Percentiles rank a stretch among this genome's conserved stretches.
Evolutionary conservation across 306 rosid genomes (phyloP).

Genomic region (Corylus heterophylla): DNA sequence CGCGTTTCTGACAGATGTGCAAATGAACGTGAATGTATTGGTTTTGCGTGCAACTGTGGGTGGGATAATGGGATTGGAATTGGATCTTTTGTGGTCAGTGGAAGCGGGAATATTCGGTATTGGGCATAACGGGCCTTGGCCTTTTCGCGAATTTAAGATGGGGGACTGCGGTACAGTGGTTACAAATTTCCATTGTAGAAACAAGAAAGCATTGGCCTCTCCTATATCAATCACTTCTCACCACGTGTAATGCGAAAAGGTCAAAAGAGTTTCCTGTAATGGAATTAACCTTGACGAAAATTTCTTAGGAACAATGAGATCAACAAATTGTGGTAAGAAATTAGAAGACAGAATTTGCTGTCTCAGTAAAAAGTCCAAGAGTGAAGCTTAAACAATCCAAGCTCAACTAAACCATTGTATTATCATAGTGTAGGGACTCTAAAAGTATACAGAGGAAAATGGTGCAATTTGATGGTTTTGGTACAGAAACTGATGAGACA

Average conservation of each 20-base stretch:
- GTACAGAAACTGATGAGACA: not conserved
- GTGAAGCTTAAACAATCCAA: not conserved
- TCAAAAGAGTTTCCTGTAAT: too few relatives aligned
- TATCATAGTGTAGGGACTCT: constrained; percentile 4
- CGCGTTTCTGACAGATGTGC: not conserved
- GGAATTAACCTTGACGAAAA: not conserved
- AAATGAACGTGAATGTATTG: not conserved
- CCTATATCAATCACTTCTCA: too few relatives aligned
- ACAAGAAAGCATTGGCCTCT: too few relatives aligned
- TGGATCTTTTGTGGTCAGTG: not conserved
- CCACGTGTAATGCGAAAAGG: too few relatives aligned
- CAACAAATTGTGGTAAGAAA: not conserved
- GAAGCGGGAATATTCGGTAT: not conserved
- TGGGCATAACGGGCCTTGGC: not conserved
- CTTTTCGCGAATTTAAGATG: not conserved
- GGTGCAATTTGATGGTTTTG: not conserved
- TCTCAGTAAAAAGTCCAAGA: not conserved
- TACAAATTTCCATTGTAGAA: too few relatives aligned
- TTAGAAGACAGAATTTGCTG: not conserved
- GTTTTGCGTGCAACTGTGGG: not conserved
- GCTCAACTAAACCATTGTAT: constrained; percentile 5
- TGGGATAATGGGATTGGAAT: not conserved
- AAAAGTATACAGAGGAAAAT: not conserved
- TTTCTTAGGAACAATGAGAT: not conserved
- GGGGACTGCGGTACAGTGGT: too few relatives aligned